These are phyloP conservation scores for Calamus simplicifolius DNA, from an alignment of 176 grass and related monocot species.

Conservation along the genomic window DNA sequence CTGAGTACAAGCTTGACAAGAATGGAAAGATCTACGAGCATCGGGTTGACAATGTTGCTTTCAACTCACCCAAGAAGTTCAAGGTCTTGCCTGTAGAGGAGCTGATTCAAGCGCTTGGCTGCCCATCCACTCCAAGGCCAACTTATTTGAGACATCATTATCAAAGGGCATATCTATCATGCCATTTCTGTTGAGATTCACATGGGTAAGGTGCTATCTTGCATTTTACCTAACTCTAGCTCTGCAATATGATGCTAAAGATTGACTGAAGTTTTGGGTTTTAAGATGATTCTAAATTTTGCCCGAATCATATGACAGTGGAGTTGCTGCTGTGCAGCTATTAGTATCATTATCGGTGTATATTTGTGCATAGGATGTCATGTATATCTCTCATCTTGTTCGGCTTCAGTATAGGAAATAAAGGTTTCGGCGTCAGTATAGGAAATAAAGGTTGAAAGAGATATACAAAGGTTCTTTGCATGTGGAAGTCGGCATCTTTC, in stretches of 20 bases:
- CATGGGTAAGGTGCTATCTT: slow-evolving; percentile 59
- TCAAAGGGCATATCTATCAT: slow-evolving; percentile 14
- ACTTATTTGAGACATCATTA: slow-evolving; percentile 61
- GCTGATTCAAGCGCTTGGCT: slow-evolving; percentile 61
- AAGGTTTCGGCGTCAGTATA: too few species aligned
- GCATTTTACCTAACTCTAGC: slow-evolving; percentile 37
- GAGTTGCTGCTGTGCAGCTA: background rate
- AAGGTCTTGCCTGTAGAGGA: slow-evolving; percentile 62
- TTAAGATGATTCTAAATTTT: slow-evolving; percentile 13
- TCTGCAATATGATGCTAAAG: slow-evolving; percentile 40
- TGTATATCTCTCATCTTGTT: background rate
- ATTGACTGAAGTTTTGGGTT: slow-evolving; percentile 28
- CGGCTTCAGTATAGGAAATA: too few species aligned
- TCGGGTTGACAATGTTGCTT: slow-evolving; percentile 74
- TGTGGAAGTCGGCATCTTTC: too few species aligned
- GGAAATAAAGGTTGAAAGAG: too few species aligned
- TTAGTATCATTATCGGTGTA: background rate
- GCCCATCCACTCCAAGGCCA: slow-evolving; percentile 63
- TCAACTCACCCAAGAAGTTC: slow-evolving; percentile 64
- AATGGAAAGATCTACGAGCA: slow-evolving; percentile 93
- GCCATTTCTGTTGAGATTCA: slow-evolving; percentile 41
- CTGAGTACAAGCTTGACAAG: slow-evolving; percentile 85
- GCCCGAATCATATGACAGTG: slow-evolving; percentile 16
- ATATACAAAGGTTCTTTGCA: too few species aligned
- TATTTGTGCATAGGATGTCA: slow-evolving; percentile 1